Conservation (phyloP, 805 yeast species). For the Debaryomyces hansenii region DNA sequence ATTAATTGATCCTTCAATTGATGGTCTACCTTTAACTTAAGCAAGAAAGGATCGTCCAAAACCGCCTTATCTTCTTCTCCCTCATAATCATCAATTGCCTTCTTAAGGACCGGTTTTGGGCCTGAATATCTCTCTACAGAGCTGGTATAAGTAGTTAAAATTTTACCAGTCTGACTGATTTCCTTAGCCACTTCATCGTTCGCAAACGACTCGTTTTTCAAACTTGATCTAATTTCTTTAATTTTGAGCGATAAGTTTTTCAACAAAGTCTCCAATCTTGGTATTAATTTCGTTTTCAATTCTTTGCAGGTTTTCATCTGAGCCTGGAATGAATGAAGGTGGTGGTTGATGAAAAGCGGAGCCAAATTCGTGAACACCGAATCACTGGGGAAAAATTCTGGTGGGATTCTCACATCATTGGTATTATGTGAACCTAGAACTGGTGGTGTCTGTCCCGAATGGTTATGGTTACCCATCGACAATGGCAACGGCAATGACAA, state of each 20-base stretch:
- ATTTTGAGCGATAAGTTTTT: conserved; percentile 37
- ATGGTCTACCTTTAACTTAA: conserved; percentile 38
- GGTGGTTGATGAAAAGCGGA: conserved; percentile 35
- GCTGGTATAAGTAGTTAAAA: conserved; percentile 36
- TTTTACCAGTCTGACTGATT: conserved; percentile 60
- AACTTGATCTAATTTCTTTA: conserved; percentile 40
- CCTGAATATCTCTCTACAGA: conserved; percentile 37
- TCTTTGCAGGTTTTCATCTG: conserved; percentile 32
- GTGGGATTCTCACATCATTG: conserved; percentile 21
- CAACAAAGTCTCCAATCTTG: conserved; percentile 35
- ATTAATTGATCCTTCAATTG: conserved; percentile 42
- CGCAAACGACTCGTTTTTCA: conserved; percentile 43
- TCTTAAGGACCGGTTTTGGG: conserved; percentile 34
- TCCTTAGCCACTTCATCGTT: conserved; percentile 35
- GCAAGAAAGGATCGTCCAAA: conserved; percentile 41
- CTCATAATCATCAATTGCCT: conserved; percentile 20
- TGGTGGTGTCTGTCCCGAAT: conserved; percentile 2
- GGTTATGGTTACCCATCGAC: conserved; percentile 2
- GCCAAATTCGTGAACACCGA: conserved; percentile 28
- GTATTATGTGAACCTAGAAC: conserved; percentile 2
- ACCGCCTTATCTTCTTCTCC: conserved; percentile 26
- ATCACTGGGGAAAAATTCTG: conserved; percentile 15
- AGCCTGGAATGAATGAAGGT: conserved; percentile 24
- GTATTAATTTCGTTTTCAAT: conserved; percentile 30
- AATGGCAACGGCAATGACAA: neutral